A percentile compares a stretch with the other conserved stretches of the same genome.
These are phyloP conservation scores for Hortiboletus rubellus DNA, from an alignment of 1,284 basidiomycete species.

Conservation along the genomic window DNA sequence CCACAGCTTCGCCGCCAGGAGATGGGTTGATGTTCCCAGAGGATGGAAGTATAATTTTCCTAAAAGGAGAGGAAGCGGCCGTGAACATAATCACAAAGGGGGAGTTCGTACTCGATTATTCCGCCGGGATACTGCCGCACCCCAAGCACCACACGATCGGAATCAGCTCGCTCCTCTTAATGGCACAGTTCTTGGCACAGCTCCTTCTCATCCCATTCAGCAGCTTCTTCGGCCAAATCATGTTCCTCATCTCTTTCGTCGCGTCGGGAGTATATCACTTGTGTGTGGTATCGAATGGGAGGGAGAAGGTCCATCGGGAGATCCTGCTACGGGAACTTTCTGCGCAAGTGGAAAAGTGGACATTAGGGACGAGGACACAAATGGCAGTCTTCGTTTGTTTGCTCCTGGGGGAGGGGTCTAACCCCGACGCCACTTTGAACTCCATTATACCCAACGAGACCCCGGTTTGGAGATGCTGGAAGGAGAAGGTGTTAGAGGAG, in stretches of 20 bases:
- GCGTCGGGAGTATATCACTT: conserved; percentile 33
- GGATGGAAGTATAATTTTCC: conserved; percentile 21
- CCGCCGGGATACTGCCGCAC: conserved; percentile 8
- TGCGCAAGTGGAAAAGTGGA: conserved; percentile 12
- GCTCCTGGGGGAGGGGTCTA: conserved; percentile 11
- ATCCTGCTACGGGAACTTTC: conserved; percentile 21
- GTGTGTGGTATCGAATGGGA: conserved; percentile 25
- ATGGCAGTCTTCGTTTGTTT: conserved; percentile 31
- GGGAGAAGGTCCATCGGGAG: conserved; percentile 21
- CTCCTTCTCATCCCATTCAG: conserved; percentile 27
- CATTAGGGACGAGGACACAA: conserved; percentile 30
- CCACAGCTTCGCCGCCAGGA: conserved; percentile 23
- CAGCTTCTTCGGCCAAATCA: conserved; percentile 32
- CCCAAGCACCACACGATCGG: conserved; percentile 18
- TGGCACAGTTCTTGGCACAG: conserved; percentile 28
- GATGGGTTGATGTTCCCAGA: conserved; percentile 25
- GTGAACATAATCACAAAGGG: conserved; percentile 32
- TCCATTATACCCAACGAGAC: conserved; percentile 31
- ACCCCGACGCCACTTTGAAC: conserved; percentile 1
- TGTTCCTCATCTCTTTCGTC: conserved; percentile 26
- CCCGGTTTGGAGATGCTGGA: conserved; percentile 29
- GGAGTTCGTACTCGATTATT: conserved; percentile 26
- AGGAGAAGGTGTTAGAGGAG: conserved; percentile 21
- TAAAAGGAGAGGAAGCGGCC: conserved; percentile 28
- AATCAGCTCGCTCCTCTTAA: conserved; percentile 24